Evolutionary conservation across 228 moss, liverwort and hornwort species (phyloP).

Genomic region (Sphagnum fallax): DNA sequence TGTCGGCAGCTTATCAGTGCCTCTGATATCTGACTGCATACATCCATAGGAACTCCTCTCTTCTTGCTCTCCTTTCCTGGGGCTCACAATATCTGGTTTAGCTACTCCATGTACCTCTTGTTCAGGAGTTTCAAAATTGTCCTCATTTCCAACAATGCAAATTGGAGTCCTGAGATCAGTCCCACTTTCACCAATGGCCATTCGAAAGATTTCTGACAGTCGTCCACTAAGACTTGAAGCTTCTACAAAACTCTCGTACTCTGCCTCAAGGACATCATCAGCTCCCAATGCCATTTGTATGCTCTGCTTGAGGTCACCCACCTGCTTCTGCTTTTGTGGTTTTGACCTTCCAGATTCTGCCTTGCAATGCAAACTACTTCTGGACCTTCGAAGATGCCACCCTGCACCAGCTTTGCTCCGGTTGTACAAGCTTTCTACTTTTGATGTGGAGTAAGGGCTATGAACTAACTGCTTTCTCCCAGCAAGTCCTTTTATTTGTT

Average conservation of each 20-base stretch:
- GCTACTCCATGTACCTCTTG: too few species aligned
- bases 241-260: conserved; percentile 20
- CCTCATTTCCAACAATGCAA: too few species aligned
- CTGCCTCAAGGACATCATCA: conserved; percentile 12
- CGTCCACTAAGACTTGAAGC: background rate
- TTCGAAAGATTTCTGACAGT: conserved; percentile 2
- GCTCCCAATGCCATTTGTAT: conserved; percentile 1
- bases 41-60: too few species aligned
- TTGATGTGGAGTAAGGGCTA: conserved; percentile 4
- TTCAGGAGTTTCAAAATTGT: too few species aligned
- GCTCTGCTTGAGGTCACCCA: background rate
- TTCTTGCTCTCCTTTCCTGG: too few species aligned
- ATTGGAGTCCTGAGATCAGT: background rate
- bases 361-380: conserved; percentile 2
- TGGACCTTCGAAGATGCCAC: background rate
- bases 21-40: too few species aligned
- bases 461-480: conserved; percentile 8
- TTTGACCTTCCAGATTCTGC: background rate
- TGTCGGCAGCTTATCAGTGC: too few species aligned
- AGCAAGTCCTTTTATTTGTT: conserved; percentile 11
- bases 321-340: background rate
- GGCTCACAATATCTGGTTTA: too few species aligned
- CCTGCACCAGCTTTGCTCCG: background rate
- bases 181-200: background rate
- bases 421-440: background rate